Base-by-base conservation (phyloP, 768 basidiomycete genomes). In the Mycena vulgaris region DNA sequence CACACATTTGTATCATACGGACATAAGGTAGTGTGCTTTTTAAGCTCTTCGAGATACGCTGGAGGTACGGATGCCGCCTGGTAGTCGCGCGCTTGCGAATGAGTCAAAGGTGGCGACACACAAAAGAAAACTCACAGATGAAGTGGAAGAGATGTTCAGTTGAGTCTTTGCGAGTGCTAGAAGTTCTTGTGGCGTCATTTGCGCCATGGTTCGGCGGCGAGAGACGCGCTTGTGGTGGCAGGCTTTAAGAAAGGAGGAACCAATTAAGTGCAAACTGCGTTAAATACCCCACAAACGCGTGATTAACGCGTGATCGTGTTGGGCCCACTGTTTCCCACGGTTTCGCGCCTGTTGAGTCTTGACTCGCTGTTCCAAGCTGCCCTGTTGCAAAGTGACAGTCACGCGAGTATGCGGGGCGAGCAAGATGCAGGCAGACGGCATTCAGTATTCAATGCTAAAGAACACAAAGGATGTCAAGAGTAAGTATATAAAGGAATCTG, bases 11-110 rank as follows among this genome's bases (percentile, higher is more conserved):
- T 75, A 63, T 83, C 83, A 17, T 78, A 35, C 1, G 82, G 83
- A 60, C 76, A 82, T 14, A 82, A 62, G 0, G 35, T 56, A 21
- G 80, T 51, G 65, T 85, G 82, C n/a, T 64, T 67, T n/a, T 75
- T 75, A 1, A 85, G 78, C 49, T 83, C 82, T 21, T 78, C 73
- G 10, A 83, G 40, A 71, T 85, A 85, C 4, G 65, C 75, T n/a
- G 65, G 66, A 2, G 84, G 82, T n/a, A 84, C 51, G 17, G 62
- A 58, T 2, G 55, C 3, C 7, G 56, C 51, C 69, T 70, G 37
- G 1, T 1, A 59, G n/a, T 31, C 57, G 69, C 69, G 62, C 25
- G 42, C n/a, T n/a, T n/a, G n/a, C 23, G 19, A 21, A 52, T 59
- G 21, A 60, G 57, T 5, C n/a, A 0, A 31, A 59, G n/a, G 23